Evolutionary conservation across 164 flowering plant species (phyloP).

Genomic region (Nymphaea colorata): DNA sequence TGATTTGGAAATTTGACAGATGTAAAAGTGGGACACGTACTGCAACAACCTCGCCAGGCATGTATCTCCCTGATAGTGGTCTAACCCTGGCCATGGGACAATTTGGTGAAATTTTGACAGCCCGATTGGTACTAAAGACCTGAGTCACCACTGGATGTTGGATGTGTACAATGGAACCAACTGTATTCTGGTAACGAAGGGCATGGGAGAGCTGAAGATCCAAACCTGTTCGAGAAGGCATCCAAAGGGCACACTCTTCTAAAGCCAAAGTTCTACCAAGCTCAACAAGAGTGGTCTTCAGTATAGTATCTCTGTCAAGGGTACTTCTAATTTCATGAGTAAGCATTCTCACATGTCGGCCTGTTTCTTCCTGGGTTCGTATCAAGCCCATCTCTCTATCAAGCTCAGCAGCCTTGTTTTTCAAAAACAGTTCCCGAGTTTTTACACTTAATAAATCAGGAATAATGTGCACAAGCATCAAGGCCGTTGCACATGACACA

Average conservation of each 20-base stretch:
- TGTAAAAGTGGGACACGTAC: constrained; percentile 79
- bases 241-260: constrained; percentile 92
- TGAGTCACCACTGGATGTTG: constrained; percentile 64
- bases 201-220: constrained; percentile 83
- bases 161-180: constrained; percentile 63
- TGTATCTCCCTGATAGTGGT: constrained; percentile 46
- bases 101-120: constrained; percentile 59
- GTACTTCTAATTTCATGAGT: constrained; percentile 92
- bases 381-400: constrained; percentile 87
- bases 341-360: constrained; percentile 83
- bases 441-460: constrained; percentile 82
- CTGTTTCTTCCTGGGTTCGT: constrained; percentile 82
- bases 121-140: constrained; percentile 54
- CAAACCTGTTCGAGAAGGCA: constrained; percentile 68
- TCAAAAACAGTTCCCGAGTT: constrained; percentile 71
- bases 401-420: constrained; percentile 81
- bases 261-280: constrained; percentile 65
- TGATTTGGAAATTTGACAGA: constrained; percentile 63
- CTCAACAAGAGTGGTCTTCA: constrained; percentile 77
- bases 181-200: constrained; percentile 53
- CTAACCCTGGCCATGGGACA: constrained; percentile 60
- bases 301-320: constrained; percentile 69
- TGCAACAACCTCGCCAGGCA: constrained; percentile 80
- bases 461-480: constrained; percentile 83
- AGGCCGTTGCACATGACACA: constrained; percentile 82